Evolutionary conservation across 371 early-diverging fungal species (phyloP).

Genomic region (Mortierella sp.): DNA sequence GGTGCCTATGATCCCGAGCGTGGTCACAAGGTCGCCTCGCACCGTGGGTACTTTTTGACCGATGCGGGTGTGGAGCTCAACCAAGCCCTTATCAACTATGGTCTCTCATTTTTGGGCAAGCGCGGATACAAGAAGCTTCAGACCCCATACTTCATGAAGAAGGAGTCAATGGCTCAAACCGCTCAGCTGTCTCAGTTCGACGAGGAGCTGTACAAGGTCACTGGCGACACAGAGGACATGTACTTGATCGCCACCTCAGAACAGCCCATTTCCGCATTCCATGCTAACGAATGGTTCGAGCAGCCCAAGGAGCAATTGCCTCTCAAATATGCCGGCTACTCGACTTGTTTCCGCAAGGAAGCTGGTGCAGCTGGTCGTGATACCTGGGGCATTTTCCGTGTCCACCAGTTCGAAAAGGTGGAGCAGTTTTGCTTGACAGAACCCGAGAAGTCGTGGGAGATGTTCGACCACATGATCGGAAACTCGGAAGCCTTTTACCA

Average conservation of each 20-base stretch:
- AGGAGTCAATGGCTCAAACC: constrained; percentile 98
- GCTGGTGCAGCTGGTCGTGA: constrained; percentile 99
- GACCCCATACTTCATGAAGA: constrained; percentile 99
- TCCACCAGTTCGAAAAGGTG: constrained; percentile 99
- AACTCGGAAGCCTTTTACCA: constrained; percentile 98
- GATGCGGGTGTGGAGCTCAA: constrained; percentile 97
- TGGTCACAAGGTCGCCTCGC: constrained; percentile 96
- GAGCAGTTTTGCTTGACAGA: constrained; percentile 99
- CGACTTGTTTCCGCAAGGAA: constrained; percentile 99
- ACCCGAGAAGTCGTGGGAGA: constrained; percentile 97
- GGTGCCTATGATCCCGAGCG: constrained; percentile 95
- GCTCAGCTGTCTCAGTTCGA: constrained; percentile 99
- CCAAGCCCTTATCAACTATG: constrained; percentile 97
- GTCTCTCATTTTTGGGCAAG: constrained; percentile 93
- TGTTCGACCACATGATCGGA: constrained; percentile 97
- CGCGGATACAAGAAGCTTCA: constrained; percentile 95
- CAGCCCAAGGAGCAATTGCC: constrained; percentile 93
- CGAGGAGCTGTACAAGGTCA: constrained; percentile 98
- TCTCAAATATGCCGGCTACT: constrained; percentile 97
- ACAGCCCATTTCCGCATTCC: constrained; percentile 99
- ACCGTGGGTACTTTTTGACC: constrained; percentile 99
- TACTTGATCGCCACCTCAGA: constrained; percentile 99
- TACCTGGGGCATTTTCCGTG: constrained; percentile 99
- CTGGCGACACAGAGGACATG: constrained; percentile 92
- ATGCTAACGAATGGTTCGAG: constrained; percentile 97